Evolutionary conservation across 83 land plant genomes (phyloP).

Genomic region (Larix sibirica): DNA sequence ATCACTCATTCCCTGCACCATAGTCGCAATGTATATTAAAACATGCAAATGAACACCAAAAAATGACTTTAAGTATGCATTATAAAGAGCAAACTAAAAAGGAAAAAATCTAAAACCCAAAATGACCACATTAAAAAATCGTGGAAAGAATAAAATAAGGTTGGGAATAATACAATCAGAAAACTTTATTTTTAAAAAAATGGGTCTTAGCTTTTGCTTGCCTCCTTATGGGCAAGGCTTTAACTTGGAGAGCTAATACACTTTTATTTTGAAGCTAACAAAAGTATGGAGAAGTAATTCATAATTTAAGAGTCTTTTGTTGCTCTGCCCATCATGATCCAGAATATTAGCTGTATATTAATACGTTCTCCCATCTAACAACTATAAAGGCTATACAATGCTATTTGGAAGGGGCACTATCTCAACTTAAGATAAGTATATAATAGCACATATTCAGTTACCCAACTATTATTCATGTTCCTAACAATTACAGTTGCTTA

Average conservation of each 20-base stretch:
- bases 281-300: too few relatives aligned
- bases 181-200: not conserved
- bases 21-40: too few relatives aligned
- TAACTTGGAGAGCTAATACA: too few relatives aligned
- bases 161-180: not conserved
- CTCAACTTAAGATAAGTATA: not conserved
- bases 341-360: not conserved
- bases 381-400: not conserved
- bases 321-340: not conserved
- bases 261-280: too few relatives aligned
- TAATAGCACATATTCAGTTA: not conserved
- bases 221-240: too few relatives aligned
- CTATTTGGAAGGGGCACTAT: not conserved
- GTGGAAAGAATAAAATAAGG: not conserved
- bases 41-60: not conserved
- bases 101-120: not conserved
- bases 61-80: not conserved
- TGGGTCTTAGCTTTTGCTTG: not conserved
- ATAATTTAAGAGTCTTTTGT: too few relatives aligned
- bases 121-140: not conserved
- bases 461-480: not conserved
- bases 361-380: not conserved
- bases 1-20: constrained; percentile 94
- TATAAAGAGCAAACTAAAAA: not conserved
- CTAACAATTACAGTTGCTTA: not conserved